Base-by-base conservation (phyloP, 345 rosid genomes). In the Rhizophora mangle region DNA sequence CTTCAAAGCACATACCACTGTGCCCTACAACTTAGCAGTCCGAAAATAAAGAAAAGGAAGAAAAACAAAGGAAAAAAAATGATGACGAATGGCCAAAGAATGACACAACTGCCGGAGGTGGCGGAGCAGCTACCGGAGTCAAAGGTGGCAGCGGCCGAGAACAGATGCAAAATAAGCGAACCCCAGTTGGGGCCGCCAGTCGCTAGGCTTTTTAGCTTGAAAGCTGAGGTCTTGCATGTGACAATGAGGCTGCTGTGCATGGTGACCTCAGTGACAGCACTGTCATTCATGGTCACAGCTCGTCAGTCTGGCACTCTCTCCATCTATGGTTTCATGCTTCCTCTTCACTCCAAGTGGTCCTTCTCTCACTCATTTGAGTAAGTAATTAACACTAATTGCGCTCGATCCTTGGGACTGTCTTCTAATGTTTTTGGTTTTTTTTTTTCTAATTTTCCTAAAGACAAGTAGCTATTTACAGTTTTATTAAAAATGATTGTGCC, bases 321-420 rank as follows among this genome's bases (percentile, higher is more conserved):
- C 54, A 68, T 93, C 67, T 93, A 82, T 56, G 97, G 93, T 1
- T 87, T 93, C 55, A 80, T 59, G 75, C 81, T 93, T 60, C 79
- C 87, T 64, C 71, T 90, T 68, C 78, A 64, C 70, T 86, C 98
- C 71, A 84, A 82, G 58, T 93, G 97, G 97, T 83, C 96, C 56
- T 78, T 84, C 80, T 89, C 98, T 60, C 76, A 83, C 73, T 85
- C 98, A 29, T 85, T 89, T 68, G 84, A 73, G 98, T 87, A 84
- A 86, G 91, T 64, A 58, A 11, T 24, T 26, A 29, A 7, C 21
- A 20, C 4, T 61, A 34, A n/a, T 3, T 8, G 39, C 6, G 5
- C 51, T 59, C 43, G 9, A 37, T 8, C 13, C 43, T 37, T 37
- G 2, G 43, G 32, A 31, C 31, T 30, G 2, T 30, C 31, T 30